These are phyloP conservation scores for Zangia roseola DNA, from an alignment of 768 basidiomycete genomes.

Conservation along the genomic window DNA sequence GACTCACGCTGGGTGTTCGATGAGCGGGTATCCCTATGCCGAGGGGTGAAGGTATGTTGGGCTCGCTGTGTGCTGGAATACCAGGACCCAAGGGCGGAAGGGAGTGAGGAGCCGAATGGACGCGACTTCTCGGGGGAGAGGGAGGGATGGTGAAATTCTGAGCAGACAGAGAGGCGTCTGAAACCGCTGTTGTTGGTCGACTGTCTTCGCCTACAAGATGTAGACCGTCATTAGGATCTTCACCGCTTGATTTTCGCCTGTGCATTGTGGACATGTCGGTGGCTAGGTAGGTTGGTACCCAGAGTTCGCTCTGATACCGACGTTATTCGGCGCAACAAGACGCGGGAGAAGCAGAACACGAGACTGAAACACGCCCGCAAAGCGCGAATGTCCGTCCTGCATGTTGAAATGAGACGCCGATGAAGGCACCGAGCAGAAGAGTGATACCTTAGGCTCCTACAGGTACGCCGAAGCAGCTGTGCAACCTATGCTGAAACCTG, in stretches of 20 bases:
- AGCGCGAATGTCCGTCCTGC: too few species aligned
- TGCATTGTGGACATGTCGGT: conserved; percentile 30
- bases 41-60: conserved; percentile 22
- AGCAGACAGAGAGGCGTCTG: not conserved
- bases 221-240: conserved; percentile 33
- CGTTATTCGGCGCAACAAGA: too few species aligned
- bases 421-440: too few species aligned
- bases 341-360: too few species aligned
- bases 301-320: too few species aligned
- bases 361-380: too few species aligned
- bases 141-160: conserved; percentile 13
- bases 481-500: too few species aligned
- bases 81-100: conserved; percentile 20
- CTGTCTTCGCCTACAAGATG: conserved; percentile 9
- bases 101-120: conserved; percentile 25
- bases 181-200: not conserved
- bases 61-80: conserved; percentile 19
- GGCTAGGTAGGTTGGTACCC: not conserved
- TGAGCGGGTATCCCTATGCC: conserved; percentile 27
- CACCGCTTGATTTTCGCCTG: conserved; percentile 46
- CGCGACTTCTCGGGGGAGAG: conserved; percentile 25
- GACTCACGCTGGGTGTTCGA: conserved; percentile 22
- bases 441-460: too few species aligned
- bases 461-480: too few species aligned
- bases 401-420: too few species aligned